Percentiles rank a stretch among this genome's conserved stretches.
These are phyloP conservation scores for Pythium grandisporangium DNA, from an alignment of 352 stramenopile genomes.

Conservation along the genomic window DNA sequence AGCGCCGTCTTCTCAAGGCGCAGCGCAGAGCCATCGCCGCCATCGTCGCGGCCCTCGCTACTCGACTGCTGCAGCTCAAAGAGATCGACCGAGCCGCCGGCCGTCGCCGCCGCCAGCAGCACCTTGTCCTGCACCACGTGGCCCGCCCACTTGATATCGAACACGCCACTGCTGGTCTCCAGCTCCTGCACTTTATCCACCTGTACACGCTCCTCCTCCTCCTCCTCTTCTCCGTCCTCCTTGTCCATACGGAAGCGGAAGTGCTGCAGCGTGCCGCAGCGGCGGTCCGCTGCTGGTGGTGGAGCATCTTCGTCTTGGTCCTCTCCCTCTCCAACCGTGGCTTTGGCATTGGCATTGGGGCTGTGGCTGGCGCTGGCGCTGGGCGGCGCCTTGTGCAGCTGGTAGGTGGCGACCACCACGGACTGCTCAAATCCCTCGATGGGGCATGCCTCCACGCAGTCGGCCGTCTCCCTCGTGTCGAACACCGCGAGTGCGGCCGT, in stretches of 20 bases:
- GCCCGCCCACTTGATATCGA: constrained; percentile 79
- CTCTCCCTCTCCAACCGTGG: not conserved
- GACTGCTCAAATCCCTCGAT: constrained; percentile 48
- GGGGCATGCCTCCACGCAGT: constrained; percentile 79
- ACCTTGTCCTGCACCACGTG: constrained; percentile 36
- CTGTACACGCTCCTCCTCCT: constrained; percentile 17
- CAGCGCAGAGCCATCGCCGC: too few relatives aligned
- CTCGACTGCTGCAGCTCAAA: constrained; percentile 23
- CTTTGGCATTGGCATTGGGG: not conserved
- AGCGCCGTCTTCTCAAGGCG: constrained; percentile 27
- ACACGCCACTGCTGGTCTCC: constrained; percentile 51
- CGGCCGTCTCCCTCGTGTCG: constrained; percentile 67
- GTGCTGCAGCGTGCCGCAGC: constrained; percentile 60
- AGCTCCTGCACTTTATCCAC: constrained; percentile 37
- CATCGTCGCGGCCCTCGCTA: not conserved
- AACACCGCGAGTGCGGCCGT: constrained; percentile 42
- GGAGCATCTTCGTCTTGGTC: not conserved
- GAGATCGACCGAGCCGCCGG: constrained; percentile 55
- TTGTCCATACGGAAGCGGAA: too few relatives aligned
- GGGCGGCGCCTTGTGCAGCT: constrained; percentile 56
- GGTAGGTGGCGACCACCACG: constrained; percentile 73
- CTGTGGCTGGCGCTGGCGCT: constrained; percentile 1
- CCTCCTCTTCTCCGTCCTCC: too few relatives aligned
- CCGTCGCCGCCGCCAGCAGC: constrained; percentile 51
- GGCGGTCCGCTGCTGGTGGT: constrained; percentile 15